Conservation (phyloP, 1,284 basidiomycete genomes). For the Papiliotrema terrestris region DNA sequence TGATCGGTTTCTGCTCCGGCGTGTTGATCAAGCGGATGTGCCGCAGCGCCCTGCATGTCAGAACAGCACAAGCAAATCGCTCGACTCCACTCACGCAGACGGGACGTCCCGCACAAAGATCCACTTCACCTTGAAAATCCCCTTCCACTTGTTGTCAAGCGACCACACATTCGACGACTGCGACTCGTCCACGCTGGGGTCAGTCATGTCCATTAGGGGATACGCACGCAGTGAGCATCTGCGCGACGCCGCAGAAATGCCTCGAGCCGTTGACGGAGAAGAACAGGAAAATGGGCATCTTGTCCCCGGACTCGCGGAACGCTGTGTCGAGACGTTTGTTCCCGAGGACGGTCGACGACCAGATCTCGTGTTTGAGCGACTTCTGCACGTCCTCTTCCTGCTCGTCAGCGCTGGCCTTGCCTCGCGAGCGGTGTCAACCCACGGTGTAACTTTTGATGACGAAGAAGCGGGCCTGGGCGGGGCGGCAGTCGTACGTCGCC, state of each 20-base stretch:
- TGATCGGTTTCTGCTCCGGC: slow-evolving; percentile 92
- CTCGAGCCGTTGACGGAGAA: slow-evolving; percentile 95
- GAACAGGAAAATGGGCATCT: slow-evolving; percentile 90
- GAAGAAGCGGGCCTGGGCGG: slow-evolving; percentile 78
- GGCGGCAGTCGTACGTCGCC: slow-evolving; percentile 73
- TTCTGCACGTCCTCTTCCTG: slow-evolving; percentile 93
- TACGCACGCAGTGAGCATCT: slow-evolving; percentile 77
- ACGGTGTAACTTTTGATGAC: slow-evolving; percentile 93
- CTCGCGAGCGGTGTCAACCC: slow-evolving; percentile 2
- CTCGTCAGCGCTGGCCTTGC: slow-evolving; percentile 1
- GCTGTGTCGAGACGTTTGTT: slow-evolving; percentile 94
- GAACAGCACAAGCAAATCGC: background rate
- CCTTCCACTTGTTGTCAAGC: slow-evolving; percentile 92
- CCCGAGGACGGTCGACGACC: slow-evolving; percentile 92
- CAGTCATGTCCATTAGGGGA: background rate
- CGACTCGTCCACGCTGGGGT: slow-evolving; percentile 49
- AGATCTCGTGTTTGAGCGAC: slow-evolving; percentile 92
- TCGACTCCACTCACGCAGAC: slow-evolving; percentile 69
- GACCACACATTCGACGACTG: slow-evolving; percentile 77
- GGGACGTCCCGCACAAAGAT: slow-evolving; percentile 93
- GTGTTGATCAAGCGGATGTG: slow-evolving; percentile 68
- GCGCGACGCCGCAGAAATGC: slow-evolving; percentile 95
- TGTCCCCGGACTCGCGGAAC: slow-evolving; percentile 79
- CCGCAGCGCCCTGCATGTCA: slow-evolving; percentile 25
- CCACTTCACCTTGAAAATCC: slow-evolving; percentile 92